Evolutionary conservation across 495 filamentous ascomycete genomes (phyloP).

Genomic region (Trichoderma erinaceum): DNA sequence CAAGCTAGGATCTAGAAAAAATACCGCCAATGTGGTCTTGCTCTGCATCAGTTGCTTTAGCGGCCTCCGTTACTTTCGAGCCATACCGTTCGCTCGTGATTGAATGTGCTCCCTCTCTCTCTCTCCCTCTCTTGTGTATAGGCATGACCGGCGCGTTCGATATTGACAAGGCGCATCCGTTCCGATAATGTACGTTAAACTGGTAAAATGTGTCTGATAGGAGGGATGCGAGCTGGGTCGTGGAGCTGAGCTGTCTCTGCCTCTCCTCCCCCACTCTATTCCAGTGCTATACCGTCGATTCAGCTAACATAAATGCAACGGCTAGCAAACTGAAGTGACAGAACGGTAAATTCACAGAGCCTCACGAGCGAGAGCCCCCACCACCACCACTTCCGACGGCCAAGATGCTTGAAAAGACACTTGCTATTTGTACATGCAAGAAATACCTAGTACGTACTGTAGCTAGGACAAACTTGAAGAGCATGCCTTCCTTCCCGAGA

Average conservation of each 20-base stretch:
- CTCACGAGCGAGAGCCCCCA: neutral
- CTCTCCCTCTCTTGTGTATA: neutral
- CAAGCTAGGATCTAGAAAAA: neutral
- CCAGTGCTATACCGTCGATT: neutral
- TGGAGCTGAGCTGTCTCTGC: neutral
- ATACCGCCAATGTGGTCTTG: neutral
- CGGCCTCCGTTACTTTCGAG: neutral
- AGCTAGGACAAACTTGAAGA: neutral
- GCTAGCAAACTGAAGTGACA: neutral
- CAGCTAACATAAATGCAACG: neutral
- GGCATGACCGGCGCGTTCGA: neutral
- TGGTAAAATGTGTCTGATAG: neutral
- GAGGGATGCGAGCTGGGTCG: neutral
- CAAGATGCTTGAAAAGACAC: neutral
- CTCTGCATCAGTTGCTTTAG: slow-evolving; percentile 9
- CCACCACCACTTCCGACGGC: neutral
- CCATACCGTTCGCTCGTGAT: slow-evolving; percentile 1
- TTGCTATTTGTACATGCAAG: neutral
- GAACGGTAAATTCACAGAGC: neutral
- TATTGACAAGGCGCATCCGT: neutral
- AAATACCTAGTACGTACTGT: neutral
- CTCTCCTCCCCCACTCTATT: neutral
- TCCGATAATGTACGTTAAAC: neutral
- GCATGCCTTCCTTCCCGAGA: neutral
- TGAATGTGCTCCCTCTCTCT: neutral